phyloP scores from a whole-genome alignment of 495 filamentous ascomycete species.

The Aspergillus kassunensis region DNA sequence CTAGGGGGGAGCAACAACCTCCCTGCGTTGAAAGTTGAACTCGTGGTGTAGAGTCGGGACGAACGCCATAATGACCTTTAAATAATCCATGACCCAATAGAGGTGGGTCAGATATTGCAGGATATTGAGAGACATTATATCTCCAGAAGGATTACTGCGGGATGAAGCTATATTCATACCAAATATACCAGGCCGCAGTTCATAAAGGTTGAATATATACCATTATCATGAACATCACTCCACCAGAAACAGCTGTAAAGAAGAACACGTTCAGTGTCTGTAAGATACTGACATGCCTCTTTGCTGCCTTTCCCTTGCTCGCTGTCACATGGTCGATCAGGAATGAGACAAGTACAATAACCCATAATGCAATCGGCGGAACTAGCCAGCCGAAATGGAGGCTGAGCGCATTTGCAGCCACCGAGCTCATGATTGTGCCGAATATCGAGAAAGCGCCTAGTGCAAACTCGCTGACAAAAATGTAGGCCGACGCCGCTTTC shows the following conservation, averaged over 20 bases:
- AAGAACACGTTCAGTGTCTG: not conserved
- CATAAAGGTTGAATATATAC: not conserved
- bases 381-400: not conserved
- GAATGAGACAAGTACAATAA: not conserved
- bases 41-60: slow-evolving; percentile 4
- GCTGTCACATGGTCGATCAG: not conserved
- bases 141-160: not conserved
- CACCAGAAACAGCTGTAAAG: not conserved
- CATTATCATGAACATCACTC: too few species aligned
- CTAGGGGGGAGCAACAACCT: too few species aligned
- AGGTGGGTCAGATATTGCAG: too few species aligned
- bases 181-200: too few species aligned
- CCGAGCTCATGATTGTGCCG: too few species aligned
- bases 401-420: not conserved
- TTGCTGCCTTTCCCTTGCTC: not conserved
- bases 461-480: not conserved
- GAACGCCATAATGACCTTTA: not conserved
- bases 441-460: not conserved
- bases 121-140: not conserved
- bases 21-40: not conserved
- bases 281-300: not conserved
- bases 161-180: too few species aligned
- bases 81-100: too few species aligned
- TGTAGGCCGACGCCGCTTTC: not conserved
- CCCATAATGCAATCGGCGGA: not conserved